Conservation (phyloP, 139 green algal genomes). For the Auxenochlorella pyrenoidosa region DNA sequence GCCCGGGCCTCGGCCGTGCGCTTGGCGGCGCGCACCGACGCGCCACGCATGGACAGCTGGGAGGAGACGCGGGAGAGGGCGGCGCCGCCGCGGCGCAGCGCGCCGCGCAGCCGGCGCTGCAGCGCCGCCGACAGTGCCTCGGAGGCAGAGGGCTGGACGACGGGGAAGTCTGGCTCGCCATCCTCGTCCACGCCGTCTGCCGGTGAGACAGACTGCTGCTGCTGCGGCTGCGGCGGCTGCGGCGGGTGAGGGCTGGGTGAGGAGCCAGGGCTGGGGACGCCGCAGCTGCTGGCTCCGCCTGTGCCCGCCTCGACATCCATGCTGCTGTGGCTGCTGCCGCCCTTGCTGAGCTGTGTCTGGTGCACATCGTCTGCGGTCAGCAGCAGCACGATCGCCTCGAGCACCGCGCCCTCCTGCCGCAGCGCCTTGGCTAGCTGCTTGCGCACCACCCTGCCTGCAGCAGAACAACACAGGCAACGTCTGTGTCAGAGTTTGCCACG, state of each 20-base stretch:
- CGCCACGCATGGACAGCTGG: not conserved
- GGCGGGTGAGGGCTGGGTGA: not conserved
- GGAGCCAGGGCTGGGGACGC: too few relatives aligned
- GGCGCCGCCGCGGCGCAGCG: not conserved
- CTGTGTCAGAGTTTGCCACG: too few relatives aligned
- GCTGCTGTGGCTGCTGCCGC: not conserved
- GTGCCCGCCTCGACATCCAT: not conserved
- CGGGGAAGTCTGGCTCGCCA: not conserved
- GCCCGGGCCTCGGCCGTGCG: not conserved
- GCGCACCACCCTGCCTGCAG: constrained; percentile 20
- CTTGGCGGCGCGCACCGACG: not conserved
- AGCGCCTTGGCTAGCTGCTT: constrained; percentile 22
- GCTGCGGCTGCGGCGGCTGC: not conserved
- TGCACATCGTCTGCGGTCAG: not conserved
- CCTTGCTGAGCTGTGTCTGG: not conserved
- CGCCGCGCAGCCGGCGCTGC: not conserved
- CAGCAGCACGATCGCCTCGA: not conserved
- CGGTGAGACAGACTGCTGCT: not conserved
- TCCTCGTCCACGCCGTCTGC: not conserved
- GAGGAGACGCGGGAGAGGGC: not conserved
- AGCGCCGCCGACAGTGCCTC: not conserved
- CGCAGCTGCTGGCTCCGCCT: not conserved
- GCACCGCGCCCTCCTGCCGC: constrained; percentile 20
- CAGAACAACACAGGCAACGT: not conserved
- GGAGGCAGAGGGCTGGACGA: not conserved